These are phyloP conservation scores for Carnegiea gigantea DNA, from an alignment of 179 eudicot species.

Conservation along the genomic window DNA sequence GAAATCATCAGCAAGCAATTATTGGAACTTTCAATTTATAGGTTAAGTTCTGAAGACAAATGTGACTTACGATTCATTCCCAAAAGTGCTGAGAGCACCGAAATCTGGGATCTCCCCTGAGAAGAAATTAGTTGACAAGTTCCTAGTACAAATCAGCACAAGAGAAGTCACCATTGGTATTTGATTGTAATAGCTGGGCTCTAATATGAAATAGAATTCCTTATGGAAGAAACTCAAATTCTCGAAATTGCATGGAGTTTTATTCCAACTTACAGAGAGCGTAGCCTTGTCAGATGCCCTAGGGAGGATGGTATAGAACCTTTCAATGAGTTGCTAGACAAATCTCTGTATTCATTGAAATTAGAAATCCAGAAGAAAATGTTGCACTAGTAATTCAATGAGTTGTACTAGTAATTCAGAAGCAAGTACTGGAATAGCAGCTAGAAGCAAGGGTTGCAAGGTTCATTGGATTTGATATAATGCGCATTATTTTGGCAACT, in stretches of 20 bases:
- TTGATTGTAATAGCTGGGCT: neutral
- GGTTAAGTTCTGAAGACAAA: neutral
- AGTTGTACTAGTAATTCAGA: neutral
- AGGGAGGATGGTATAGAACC: constrained; percentile 95
- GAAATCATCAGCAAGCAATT: neutral
- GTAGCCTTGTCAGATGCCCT: constrained; percentile 75
- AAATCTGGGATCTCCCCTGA: constrained; percentile 91
- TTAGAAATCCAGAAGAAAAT: neutral
- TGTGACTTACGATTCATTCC: constrained; percentile 63
- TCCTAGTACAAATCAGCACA: constrained; percentile 45
- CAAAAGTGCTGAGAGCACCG: constrained; percentile 74
- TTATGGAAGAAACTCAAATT: constrained; percentile 2
- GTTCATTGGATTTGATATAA: neutral
- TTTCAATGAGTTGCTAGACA: constrained; percentile 80
- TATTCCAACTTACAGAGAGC: constrained; percentile 57
- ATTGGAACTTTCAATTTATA: neutral
- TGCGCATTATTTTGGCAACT: neutral
- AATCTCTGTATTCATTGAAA: constrained; percentile 52
- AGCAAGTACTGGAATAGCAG: neutral
- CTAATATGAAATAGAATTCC: neutral
- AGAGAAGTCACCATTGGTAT: neutral
- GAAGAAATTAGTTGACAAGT: constrained; percentile 85
- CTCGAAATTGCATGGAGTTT: neutral
- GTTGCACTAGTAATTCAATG: neutral
- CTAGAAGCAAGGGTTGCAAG: neutral